phyloP scores from a whole-genome alignment of 495 filamentous ascomycete species.

The Penicillium robsamsonii region DNA sequence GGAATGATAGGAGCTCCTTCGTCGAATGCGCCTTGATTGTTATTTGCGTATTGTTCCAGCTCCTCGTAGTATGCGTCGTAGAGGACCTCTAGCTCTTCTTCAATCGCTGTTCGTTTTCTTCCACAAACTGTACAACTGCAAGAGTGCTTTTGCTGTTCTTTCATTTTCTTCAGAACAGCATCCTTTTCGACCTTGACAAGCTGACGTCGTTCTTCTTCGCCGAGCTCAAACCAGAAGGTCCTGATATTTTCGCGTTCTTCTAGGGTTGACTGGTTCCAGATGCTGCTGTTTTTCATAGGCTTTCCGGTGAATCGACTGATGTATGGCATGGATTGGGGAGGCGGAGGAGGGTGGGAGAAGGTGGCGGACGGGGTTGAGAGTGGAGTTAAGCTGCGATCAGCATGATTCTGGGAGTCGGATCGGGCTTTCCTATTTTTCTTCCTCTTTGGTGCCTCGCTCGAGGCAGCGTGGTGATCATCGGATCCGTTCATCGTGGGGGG shows the following conservation, averaged over 20 bases:
- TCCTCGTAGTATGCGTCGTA: conserved; percentile 99
- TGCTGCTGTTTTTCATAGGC: conserved; percentile 65
- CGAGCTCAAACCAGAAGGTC: conserved; percentile 96
- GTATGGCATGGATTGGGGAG: conserved; percentile 30
- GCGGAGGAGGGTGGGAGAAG: conserved; percentile 42
- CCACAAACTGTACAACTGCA: conserved; percentile 98
- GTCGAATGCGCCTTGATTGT: conserved; percentile 65
- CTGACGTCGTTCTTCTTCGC: conserved; percentile 88
- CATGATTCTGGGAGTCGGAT: conserved; percentile 35
- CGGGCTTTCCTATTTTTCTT: conserved; percentile 46
- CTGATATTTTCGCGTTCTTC: conserved; percentile 97
- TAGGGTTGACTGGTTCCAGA: conserved; percentile 93
- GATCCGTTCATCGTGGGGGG: conserved; percentile 15
- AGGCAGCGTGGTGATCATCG: conserved; percentile 14
- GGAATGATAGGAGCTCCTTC: conserved; percentile 63
- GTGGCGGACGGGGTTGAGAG: conserved; percentile 41
- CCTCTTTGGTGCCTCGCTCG: conserved; percentile 45
- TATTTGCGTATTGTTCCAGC: conserved; percentile 93
- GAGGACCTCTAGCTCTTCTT: conserved; percentile 97
- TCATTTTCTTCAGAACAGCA: conserved; percentile 98
- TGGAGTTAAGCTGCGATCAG: conserved; percentile 43
- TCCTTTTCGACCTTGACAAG: conserved; percentile 98
- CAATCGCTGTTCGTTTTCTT: conserved; percentile 92
- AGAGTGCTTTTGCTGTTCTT: conserved; percentile 99
- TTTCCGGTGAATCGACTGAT: conserved; percentile 32